Conservation (phyloP, 1,284 basidiomycete species). For the Cryptococcus wingfieldii region DNA sequence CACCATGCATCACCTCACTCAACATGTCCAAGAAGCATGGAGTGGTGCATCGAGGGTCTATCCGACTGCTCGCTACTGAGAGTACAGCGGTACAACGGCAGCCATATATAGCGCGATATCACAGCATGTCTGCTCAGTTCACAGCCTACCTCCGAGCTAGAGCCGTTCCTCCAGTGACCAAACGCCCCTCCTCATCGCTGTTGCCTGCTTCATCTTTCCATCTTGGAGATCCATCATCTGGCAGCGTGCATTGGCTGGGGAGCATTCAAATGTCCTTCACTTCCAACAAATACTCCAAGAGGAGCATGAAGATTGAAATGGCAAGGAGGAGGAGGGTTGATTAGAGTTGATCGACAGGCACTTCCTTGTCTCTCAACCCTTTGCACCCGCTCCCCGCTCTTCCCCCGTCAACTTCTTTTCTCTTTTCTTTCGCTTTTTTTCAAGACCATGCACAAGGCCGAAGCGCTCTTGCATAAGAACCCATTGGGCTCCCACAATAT, state of each 20-base stretch:
- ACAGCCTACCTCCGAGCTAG: too few relatives aligned
- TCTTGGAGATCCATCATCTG: too few relatives aligned
- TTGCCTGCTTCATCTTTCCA: too few relatives aligned
- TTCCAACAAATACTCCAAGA: neutral
- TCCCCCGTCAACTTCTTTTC: neutral
- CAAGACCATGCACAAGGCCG: neutral
- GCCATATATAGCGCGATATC: too few relatives aligned
- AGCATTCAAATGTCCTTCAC: neutral
- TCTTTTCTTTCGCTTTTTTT: neutral
- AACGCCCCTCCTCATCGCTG: too few relatives aligned
- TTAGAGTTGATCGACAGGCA: neutral
- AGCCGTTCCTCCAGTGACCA: too few relatives aligned
- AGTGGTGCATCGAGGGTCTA: neutral
- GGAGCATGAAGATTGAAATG: neutral
- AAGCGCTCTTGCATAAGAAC: neutral
- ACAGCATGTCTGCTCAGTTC: too few relatives aligned
- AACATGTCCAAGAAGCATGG: neutral
- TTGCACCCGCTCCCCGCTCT: neutral
- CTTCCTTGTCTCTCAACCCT: neutral
- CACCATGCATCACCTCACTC: too few relatives aligned
- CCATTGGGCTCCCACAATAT: too few relatives aligned
- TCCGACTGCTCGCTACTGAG: too few relatives aligned
- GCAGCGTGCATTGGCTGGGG: too few relatives aligned
- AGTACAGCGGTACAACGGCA: too few relatives aligned
- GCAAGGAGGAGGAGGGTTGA: neutral